Conservation (phyloP, 169 alveolate genomes). For the Plasmodium malariae region DNA sequence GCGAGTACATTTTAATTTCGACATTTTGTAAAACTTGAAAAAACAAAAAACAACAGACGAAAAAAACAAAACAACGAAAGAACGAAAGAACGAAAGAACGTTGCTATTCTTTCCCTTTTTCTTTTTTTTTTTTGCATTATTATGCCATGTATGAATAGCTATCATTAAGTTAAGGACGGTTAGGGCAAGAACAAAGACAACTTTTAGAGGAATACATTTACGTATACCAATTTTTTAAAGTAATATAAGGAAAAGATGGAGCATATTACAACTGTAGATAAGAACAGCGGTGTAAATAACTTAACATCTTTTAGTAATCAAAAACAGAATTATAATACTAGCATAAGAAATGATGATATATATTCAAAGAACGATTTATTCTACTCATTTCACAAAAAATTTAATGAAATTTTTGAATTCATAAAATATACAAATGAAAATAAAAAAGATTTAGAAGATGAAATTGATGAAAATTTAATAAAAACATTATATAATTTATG, state of each 20-base stretch:
- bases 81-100: no score
- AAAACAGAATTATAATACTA: background rate
- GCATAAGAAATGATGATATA: slow-evolving; percentile 1
- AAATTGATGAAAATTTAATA: slow-evolving; percentile 69
- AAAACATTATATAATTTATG: slow-evolving; percentile 60
- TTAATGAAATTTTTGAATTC: slow-evolving; percentile 45
- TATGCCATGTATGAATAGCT: no score
- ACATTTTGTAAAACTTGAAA: no score
- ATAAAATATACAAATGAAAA: slow-evolving; percentile 53
- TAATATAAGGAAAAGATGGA: slow-evolving; percentile 23
- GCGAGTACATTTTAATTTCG: no score
- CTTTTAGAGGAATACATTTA: no score
- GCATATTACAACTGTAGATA: slow-evolving; percentile 3
- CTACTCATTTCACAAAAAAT: slow-evolving; percentile 26
- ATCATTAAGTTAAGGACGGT: no score
- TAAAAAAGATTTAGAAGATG: slow-evolving; percentile 72
- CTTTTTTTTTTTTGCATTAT: no score
- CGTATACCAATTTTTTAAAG: background rate
- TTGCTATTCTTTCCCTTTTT: no score
- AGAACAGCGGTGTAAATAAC: slow-evolving; percentile 16
- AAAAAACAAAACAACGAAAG: no score
- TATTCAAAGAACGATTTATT: slow-evolving; percentile 27
- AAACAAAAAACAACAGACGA: no score
- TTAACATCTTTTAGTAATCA: slow-evolving; percentile 8
- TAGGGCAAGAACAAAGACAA: no score